Evolutionary conservation across 208 protist species (phyloP), one percentile per base, ranked within the genome.

Genomic region (Acanthamoeba healyi): DNA sequence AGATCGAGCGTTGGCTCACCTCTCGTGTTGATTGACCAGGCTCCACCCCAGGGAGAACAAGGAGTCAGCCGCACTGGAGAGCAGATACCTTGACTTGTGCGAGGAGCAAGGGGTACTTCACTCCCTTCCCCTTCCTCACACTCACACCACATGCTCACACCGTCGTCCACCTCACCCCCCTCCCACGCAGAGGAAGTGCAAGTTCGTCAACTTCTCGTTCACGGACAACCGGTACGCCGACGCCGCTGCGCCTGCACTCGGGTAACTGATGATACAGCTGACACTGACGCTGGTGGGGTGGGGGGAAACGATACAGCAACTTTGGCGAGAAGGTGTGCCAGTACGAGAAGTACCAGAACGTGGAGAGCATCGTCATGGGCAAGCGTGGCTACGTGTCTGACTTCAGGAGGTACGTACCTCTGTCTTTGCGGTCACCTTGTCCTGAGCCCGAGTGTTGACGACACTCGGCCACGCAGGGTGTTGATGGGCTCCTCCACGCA

Each of bases 171-270:
- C n/a, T n/a, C n/a, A n/a, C n/a, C n/a, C n/a, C n/a, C n/a, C n/a
- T n/a, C n/a, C n/a, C n/a, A n/a, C n/a, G n/a, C 61, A 70, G 61
- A 70, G 61, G 61, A 70, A 70, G 61, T 70, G 61, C 61, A 7
- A 70, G 6, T 70, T 70, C 29, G 61, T 70, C 61, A 70, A 70
- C 61, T 70, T 70, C 29, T 7, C 6, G 14, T 70, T 70, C 22
- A 29, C 61, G 26, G n/a, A 26, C 29, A 70, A 34, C 22, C 61
- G 61, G 61, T 70, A 70, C 6, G 61, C n/a, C 5, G 49, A 54
- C 10, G 15, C 15, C n/a, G n/a, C n/a, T n/a, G n/a, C n/a, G n/a
- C n/a, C n/a, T n/a, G n/a, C n/a, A n/a, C n/a, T n/a, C n/a, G n/a
- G n/a, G n/a, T n/a, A n/a, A n/a, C n/a, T n/a, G n/a, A n/a, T n/a